Percentiles rank a stretch among this genome's conserved stretches.
These are phyloP conservation scores for Dispira simplex DNA, from an alignment of 192 early-diverging fungal genomes.

Conservation along the genomic window DNA sequence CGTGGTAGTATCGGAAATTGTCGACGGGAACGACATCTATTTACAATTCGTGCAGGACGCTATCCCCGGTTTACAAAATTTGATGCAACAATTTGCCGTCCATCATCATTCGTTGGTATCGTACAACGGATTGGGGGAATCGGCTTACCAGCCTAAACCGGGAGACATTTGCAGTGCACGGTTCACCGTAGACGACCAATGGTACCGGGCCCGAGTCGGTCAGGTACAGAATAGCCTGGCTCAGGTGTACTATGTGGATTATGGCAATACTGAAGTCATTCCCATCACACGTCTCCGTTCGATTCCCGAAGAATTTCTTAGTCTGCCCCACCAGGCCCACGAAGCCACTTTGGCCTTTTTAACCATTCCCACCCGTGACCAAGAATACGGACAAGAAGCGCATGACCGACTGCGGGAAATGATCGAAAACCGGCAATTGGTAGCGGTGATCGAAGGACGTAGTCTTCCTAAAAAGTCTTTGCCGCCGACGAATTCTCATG, in stretches of 20 bases:
- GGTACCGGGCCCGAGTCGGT: slow-evolving; percentile 80
- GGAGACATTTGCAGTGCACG: slow-evolving; percentile 64
- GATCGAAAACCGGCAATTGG: slow-evolving; percentile 41
- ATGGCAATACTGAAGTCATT: slow-evolving; percentile 83
- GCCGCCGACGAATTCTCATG: not conserved
- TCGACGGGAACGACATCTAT: slow-evolving; percentile 38
- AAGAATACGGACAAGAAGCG: slow-evolving; percentile 67
- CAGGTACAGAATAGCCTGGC: slow-evolving; percentile 36
- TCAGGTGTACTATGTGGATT: slow-evolving; percentile 81
- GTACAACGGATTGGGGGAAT: not conserved
- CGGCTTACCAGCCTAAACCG: slow-evolving; percentile 37
- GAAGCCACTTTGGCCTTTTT: slow-evolving; percentile 79
- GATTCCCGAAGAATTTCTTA: slow-evolving; percentile 53
- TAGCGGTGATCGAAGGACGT: slow-evolving; percentile 47
- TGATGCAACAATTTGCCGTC: slow-evolving; percentile 69
- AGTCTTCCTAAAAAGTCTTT: not conserved
- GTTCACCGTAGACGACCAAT: slow-evolving; percentile 77
- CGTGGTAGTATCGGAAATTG: slow-evolving; percentile 53
- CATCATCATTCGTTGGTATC: slow-evolving; percentile 31
- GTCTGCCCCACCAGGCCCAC: slow-evolving; percentile 54
- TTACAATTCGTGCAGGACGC: slow-evolving; percentile 39
- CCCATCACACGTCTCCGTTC: slow-evolving; percentile 52
- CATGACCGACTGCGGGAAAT: slow-evolving; percentile 52
- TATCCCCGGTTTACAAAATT: slow-evolving; percentile 49
- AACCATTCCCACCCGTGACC: slow-evolving; percentile 38